Evolutionary conservation across 148 eudicot species (phyloP).

Genomic region (Polygonum maritimum): DNA sequence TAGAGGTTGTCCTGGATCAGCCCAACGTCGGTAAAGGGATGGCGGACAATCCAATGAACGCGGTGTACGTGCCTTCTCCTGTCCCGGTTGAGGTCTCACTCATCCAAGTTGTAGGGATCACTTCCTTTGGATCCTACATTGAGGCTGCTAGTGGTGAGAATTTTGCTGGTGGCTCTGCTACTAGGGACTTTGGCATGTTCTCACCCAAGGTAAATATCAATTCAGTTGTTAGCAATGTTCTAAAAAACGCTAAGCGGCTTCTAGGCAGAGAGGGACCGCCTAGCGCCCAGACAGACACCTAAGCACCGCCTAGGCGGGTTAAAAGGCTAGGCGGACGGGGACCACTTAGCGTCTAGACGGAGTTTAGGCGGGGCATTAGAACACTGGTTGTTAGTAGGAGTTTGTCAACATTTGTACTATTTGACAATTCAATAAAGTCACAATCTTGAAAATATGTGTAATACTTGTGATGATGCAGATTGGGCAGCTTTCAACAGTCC

Average conservation of each 20-base stretch:
- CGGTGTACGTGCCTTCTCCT: constrained; percentile 74
- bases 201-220: constrained; percentile 61
- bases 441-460: no score
- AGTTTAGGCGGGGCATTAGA: no score
- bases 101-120: constrained; percentile 79
- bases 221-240: no score
- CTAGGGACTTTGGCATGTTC: constrained; percentile 66
- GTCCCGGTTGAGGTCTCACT: constrained; percentile 71
- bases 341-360: no score
- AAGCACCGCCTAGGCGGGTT: no score
- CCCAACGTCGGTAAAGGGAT: constrained; percentile 70
- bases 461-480: constrained; percentile 43
- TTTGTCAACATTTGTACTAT: no score
- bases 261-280: no score
- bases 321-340: no score
- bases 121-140: constrained; percentile 61
- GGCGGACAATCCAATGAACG: constrained; percentile 91
- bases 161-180: constrained; percentile 28
- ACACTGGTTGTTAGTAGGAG: no score
- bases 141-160: constrained; percentile 80
- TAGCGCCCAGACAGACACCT: no score
- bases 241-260: no score
- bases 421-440: not conserved
- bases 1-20: constrained; percentile 49
- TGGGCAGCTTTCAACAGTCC: constrained; percentile 72